These are phyloP conservation scores for Vigna angularis DNA, from an alignment of 306 rosid species.

Conservation along the genomic window DNA sequence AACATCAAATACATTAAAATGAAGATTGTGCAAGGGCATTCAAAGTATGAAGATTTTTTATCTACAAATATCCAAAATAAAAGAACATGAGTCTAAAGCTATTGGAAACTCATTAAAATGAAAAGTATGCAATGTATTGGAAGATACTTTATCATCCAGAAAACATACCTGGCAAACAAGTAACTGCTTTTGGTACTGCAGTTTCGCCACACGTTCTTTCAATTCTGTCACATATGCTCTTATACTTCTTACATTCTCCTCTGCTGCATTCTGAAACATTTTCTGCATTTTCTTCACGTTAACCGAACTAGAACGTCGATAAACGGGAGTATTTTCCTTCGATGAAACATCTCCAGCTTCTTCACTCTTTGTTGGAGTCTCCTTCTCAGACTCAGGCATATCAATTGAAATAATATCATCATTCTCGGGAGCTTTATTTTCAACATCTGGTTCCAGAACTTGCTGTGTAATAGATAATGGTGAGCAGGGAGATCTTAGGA, in stretches of 20 bases:
- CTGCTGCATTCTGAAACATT: slow-evolving; percentile 99
- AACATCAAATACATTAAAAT: slow-evolving; percentile 11
- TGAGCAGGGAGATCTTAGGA: slow-evolving; percentile 92
- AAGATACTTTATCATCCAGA: not conserved
- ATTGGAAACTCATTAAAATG: slow-evolving; percentile 11
- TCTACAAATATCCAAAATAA: not conserved
- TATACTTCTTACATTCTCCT: slow-evolving; percentile 97
- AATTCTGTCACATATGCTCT: slow-evolving; percentile 95
- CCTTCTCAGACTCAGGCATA: slow-evolving; percentile 78
- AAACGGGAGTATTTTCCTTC: slow-evolving; percentile 81
- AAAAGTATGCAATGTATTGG: slow-evolving; percentile 6
- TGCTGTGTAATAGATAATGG: slow-evolving; percentile 81
- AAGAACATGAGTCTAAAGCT: slow-evolving; percentile 15
- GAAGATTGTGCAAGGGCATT: slow-evolving; percentile 9
- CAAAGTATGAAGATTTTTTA: not conserved
- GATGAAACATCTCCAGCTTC: slow-evolving; percentile 88
- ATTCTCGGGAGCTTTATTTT: slow-evolving; percentile 77
- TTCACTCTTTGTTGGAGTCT: slow-evolving; percentile 88
- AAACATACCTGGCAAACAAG: slow-evolving; percentile 94
- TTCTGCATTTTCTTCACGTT: slow-evolving; percentile 99
- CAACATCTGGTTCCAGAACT: slow-evolving; percentile 72
- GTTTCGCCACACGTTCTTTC: slow-evolving; percentile 98
- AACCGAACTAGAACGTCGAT: slow-evolving; percentile 88
- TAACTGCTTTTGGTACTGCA: slow-evolving; percentile 97
- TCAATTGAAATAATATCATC: slow-evolving; percentile 65